Conservation (phyloP, 768 basidiomycete species). For the Suillus variegatus region DNA sequence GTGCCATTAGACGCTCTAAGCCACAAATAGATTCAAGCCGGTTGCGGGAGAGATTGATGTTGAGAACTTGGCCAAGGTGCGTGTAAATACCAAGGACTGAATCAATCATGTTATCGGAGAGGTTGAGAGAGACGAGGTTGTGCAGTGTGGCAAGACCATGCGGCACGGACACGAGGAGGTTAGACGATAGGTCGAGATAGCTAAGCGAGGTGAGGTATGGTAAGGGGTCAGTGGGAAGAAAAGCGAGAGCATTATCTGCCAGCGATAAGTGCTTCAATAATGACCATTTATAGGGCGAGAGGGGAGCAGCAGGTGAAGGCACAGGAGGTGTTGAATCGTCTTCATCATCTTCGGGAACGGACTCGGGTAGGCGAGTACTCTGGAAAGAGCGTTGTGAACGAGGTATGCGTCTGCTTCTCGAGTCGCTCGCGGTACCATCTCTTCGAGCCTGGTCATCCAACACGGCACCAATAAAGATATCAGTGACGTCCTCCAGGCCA, state of each 20-base stretch:
- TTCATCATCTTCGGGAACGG: constrained; percentile 56
- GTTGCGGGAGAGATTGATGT: constrained; percentile 82
- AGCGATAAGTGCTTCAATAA: constrained; percentile 76
- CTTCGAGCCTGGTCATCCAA: constrained; percentile 72
- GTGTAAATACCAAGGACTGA: constrained; percentile 88
- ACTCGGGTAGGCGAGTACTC: constrained; percentile 52
- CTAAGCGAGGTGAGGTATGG: constrained; percentile 72
- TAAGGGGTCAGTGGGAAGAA: constrained; percentile 68
- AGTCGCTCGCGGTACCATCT: constrained; percentile 51
- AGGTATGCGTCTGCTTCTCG: constrained; percentile 47
- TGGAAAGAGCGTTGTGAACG: constrained; percentile 48
- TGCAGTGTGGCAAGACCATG: constrained; percentile 70
- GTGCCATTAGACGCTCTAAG: constrained; percentile 81
- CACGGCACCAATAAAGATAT: constrained; percentile 76
- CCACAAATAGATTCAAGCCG: constrained; percentile 95
- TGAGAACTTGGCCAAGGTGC: constrained; percentile 73
- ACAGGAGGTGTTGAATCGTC: constrained; percentile 22
- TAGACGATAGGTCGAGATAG: constrained; percentile 87
- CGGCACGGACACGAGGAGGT: constrained; percentile 88
- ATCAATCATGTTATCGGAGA: constrained; percentile 98
- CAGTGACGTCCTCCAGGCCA: constrained; percentile 79
- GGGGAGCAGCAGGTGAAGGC: constrained; percentile 33
- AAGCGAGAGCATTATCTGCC: constrained; percentile 79
- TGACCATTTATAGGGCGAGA: constrained; percentile 71
- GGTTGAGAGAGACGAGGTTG: constrained; percentile 86